These are phyloP conservation scores for Penicillium malachiteum DNA, from an alignment of 495 filamentous ascomycete species.

Conservation along the genomic window DNA sequence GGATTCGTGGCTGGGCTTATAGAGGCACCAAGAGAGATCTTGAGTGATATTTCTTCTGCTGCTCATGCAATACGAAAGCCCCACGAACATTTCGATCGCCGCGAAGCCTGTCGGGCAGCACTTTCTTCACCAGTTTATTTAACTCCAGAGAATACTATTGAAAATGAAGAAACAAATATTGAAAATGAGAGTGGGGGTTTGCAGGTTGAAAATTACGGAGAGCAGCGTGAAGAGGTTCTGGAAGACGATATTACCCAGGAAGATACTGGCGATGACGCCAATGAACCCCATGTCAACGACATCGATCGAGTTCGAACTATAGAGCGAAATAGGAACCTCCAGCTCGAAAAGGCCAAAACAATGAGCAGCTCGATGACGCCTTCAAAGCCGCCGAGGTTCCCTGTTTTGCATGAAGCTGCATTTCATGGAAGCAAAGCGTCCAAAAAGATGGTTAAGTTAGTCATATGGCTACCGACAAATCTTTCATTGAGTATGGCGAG, in stretches of 20 bases:
- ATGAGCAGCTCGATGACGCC: slow-evolving; percentile 12
- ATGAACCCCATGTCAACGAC: no score
- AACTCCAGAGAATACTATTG: no score
- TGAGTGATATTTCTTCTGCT: slow-evolving; percentile 57
- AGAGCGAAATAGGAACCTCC: slow-evolving; percentile 10
- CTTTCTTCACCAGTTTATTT: neutral
- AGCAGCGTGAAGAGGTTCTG: no score
- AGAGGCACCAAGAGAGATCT: slow-evolving; percentile 75
- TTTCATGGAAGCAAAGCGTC: slow-evolving; percentile 21
- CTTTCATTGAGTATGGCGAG: slow-evolving; percentile 73
- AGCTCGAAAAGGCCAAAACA: slow-evolving; percentile 10
- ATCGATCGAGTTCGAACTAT: no score
- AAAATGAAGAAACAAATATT: no score
- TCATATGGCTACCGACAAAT: slow-evolving; percentile 77
- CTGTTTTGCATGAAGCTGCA: slow-evolving; percentile 36
- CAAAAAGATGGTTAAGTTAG: slow-evolving; percentile 66
- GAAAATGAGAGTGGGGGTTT: no score
- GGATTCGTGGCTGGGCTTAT: slow-evolving; percentile 78
- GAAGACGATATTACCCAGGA: no score
- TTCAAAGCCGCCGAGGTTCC: slow-evolving; percentile 6
- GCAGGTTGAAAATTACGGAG: no score
- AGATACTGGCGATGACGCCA: no score
- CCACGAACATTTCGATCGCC: no score
- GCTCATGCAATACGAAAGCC: slow-evolving; percentile 50
- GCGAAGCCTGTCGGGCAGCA: slow-evolving; percentile 45